A percentile compares a stretch with the other conserved stretches of the same genome.
Conservation (phyloP, 1,284 basidiomycete species). For the Ustilago trichophora region DNA sequence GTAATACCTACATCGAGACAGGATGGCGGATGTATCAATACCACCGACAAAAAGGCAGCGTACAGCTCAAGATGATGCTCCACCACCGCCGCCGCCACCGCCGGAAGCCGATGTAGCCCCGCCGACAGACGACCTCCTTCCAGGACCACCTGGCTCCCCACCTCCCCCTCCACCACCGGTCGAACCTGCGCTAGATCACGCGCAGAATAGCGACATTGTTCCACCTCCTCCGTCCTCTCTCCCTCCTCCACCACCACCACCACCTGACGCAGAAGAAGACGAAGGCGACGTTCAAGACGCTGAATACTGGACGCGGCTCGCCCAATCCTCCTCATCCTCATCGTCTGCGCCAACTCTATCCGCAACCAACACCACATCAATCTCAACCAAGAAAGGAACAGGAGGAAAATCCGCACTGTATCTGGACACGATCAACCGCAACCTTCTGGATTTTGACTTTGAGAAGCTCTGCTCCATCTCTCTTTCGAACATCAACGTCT, state of each 20-base stretch:
- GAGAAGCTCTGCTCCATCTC: constrained; percentile 98
- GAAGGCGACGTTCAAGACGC: constrained; percentile 44
- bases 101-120: constrained; percentile 3
- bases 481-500: constrained; percentile 94
- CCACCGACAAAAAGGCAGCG: constrained; percentile 25
- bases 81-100: constrained; percentile 28
- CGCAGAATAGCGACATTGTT: constrained; percentile 23
- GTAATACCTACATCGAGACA: too few relatives aligned
- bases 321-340: constrained; percentile 28
- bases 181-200: constrained; percentile 10
- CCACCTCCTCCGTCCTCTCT: constrained; percentile 26
- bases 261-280: constrained; percentile 19
- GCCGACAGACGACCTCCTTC: neutral
- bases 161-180: constrained; percentile 47
- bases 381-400: constrained; percentile 54
- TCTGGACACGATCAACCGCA: constrained; percentile 77
- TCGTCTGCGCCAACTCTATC: constrained; percentile 3
- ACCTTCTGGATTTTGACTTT: constrained; percentile 93
- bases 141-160: constrained; percentile 13
- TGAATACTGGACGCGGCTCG: constrained; percentile 53
- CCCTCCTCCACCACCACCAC: constrained; percentile 34
- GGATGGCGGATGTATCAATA: constrained; percentile 3
- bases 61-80: neutral
- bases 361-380: neutral
- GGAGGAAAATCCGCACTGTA: constrained; percentile 82